Conservation (phyloP, 768 basidiomycete genomes). For the Gymnopilus dilepis region DNA sequence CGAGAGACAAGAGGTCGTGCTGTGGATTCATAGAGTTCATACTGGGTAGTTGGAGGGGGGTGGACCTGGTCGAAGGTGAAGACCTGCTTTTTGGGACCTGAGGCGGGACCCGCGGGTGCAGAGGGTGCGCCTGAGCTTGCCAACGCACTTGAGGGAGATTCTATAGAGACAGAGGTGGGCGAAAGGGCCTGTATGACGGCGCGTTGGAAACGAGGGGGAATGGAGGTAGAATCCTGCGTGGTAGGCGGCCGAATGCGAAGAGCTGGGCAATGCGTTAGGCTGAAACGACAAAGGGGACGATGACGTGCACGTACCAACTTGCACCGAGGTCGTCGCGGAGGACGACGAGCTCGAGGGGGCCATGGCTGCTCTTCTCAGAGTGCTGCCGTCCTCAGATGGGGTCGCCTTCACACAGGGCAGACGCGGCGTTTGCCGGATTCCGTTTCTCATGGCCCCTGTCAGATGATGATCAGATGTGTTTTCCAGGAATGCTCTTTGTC, state of each 20-base stretch:
- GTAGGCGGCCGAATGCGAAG: conserved; percentile 91
- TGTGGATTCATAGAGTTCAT: conserved; percentile 84
- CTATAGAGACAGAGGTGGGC: conserved; percentile 80
- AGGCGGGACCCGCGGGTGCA: conserved; percentile 48
- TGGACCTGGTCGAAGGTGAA: conserved; percentile 97
- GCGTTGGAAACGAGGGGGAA: conserved; percentile 94
- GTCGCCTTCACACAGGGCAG: conserved; percentile 36
- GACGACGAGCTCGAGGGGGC: conserved; percentile 74
- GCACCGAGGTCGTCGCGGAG: conserved; percentile 83
- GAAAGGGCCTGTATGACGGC: conserved; percentile 82
- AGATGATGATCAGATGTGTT: conserved; percentile 24
- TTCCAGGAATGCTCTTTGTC: not conserved
- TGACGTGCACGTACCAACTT: conserved; percentile 79
- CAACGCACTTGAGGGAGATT: conserved; percentile 62
- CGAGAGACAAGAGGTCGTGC: conserved; percentile 85
- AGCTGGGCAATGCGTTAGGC: conserved; percentile 49
- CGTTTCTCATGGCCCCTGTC: conserved; percentile 33
- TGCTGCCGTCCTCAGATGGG: conserved; percentile 26
- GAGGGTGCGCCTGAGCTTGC: conserved; percentile 55
- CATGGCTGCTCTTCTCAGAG: conserved; percentile 58
- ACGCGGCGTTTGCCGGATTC: conserved; percentile 42
- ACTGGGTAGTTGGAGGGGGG: conserved; percentile 82
- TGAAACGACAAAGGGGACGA: conserved; percentile 6
- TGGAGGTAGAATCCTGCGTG: conserved; percentile 79
- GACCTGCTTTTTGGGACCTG: conserved; percentile 74